These are phyloP conservation scores for Claviceps fusiformis DNA, from an alignment of 2,329 filamentous ascomycete species.

Conservation along the genomic window DNA sequence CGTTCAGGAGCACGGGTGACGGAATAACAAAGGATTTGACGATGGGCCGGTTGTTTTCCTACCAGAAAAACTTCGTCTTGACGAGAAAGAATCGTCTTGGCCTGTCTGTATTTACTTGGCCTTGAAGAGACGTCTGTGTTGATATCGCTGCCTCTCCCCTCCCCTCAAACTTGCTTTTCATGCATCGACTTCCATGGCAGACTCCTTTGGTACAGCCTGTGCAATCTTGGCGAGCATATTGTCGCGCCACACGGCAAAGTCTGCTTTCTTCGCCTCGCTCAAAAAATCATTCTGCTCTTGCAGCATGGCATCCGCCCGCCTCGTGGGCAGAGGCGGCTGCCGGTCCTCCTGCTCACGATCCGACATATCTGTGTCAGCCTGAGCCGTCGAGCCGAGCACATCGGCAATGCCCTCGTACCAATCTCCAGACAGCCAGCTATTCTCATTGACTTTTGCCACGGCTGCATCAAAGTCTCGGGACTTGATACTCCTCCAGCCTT, in stretches of 20 bases:
- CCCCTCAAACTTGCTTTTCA: constrained; percentile 13
- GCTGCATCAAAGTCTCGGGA: constrained; percentile 47
- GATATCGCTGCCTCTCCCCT: too few relatives aligned
- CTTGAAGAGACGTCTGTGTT: background rate
- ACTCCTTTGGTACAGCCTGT: constrained; percentile 19
- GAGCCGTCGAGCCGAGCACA: constrained; percentile 25
- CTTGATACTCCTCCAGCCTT: constrained; percentile 35
- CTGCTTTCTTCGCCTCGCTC: constrained; percentile 45
- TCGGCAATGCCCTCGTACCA: constrained; percentile 51
- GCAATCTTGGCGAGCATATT: constrained; percentile 43
- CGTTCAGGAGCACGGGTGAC: background rate
- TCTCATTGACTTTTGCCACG: constrained; percentile 41
- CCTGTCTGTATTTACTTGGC: background rate
- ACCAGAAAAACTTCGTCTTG: background rate
- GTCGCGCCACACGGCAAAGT: constrained; percentile 53
- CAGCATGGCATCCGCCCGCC: constrained; percentile 56
- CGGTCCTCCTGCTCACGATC: constrained; percentile 19
- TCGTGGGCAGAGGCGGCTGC: constrained; percentile 24
- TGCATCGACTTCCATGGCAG: constrained; percentile 23
- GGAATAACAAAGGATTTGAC: background rate
- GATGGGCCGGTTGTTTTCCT: background rate
- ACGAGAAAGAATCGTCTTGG: background rate
- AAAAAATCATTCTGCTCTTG: constrained; percentile 62
- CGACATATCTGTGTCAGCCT: constrained; percentile 21
- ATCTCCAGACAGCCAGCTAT: constrained; percentile 44